Evolutionary conservation across 2,329 filamentous ascomycete genomes (phyloP).

Genomic region (Daldinia sp.): DNA sequence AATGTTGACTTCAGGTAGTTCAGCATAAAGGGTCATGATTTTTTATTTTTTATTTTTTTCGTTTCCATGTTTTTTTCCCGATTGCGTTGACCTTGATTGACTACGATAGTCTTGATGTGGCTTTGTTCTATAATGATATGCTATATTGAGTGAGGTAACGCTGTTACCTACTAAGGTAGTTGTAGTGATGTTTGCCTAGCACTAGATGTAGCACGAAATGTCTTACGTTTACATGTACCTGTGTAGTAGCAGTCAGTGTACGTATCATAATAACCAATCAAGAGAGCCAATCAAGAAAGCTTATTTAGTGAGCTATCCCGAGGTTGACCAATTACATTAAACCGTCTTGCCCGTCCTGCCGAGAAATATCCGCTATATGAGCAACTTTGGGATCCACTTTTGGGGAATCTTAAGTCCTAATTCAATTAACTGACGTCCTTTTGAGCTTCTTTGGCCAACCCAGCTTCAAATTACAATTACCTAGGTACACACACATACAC

Average conservation of each 20-base stretch:
- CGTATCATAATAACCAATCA: conserved; percentile 12
- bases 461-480: conserved; percentile 1
- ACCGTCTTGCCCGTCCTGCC: conserved; percentile 14
- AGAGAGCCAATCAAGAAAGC: conserved; percentile 11
- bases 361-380: conserved; percentile 34
- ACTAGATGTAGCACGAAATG: background rate
- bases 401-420: conserved; percentile 24
- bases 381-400: conserved; percentile 1
- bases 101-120: background rate
- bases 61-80: conserved; percentile 18
- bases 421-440: conserved; percentile 31
- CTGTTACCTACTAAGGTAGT: background rate
- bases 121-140: background rate
- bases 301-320: conserved; percentile 20
- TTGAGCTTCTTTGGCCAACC: conserved; percentile 32
- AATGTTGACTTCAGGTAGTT: conserved; percentile 48
- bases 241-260: background rate
- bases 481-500: background rate
- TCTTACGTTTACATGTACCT: background rate
- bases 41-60: conserved; percentile 6
- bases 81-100: background rate
- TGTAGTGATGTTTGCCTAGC: no score
- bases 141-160: background rate
- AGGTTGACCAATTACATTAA: conserved; percentile 6
- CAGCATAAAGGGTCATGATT: conserved; percentile 44